These are phyloP conservation scores for Cladosporium sp. DNA, from an alignment of 2,329 filamentous ascomycete species.

Conservation along the genomic window DNA sequence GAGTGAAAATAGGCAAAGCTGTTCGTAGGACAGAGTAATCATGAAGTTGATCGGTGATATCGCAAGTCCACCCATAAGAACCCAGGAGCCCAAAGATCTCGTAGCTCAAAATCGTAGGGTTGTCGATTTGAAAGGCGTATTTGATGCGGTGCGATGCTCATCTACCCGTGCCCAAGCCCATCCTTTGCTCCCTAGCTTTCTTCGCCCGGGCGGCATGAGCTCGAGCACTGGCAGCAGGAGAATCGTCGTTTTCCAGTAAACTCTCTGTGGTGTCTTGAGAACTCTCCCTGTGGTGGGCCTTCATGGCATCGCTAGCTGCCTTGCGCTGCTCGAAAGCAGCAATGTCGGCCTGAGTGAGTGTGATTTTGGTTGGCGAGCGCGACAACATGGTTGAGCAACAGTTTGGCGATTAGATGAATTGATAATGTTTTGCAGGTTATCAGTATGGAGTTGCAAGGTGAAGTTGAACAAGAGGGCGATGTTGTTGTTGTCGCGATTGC, in stretches of 20 bases:
- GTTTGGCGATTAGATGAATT: too few relatives aligned
- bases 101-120: too few relatives aligned
- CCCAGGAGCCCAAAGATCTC: too few relatives aligned
- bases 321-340: conserved; percentile 30
- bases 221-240: conserved; percentile 4
- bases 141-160: too few relatives aligned
- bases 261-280: conserved; percentile 13
- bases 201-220: conserved; percentile 4
- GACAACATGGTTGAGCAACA: conserved; percentile 30
- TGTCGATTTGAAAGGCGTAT: too few relatives aligned
- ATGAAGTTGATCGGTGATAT: too few relatives aligned
- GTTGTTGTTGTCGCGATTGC: conserved; percentile 6
- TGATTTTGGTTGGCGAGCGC: conserved; percentile 32
- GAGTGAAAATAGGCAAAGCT: too few relatives aligned
- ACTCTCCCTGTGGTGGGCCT: conserved; percentile 10
- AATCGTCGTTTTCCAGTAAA: conserved; percentile 6
- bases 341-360: conserved; percentile 32
- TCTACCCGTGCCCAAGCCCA: background rate
- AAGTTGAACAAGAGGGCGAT: background rate
- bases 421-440: background rate
- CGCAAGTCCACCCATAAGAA: too few relatives aligned
- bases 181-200: conserved; percentile 6
- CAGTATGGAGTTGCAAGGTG: background rate
- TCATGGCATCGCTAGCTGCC: conserved; percentile 23
- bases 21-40: too few relatives aligned